phyloP scores from a whole-genome alignment of 257 asterid genomes.

The Solanum rostratum region DNA sequence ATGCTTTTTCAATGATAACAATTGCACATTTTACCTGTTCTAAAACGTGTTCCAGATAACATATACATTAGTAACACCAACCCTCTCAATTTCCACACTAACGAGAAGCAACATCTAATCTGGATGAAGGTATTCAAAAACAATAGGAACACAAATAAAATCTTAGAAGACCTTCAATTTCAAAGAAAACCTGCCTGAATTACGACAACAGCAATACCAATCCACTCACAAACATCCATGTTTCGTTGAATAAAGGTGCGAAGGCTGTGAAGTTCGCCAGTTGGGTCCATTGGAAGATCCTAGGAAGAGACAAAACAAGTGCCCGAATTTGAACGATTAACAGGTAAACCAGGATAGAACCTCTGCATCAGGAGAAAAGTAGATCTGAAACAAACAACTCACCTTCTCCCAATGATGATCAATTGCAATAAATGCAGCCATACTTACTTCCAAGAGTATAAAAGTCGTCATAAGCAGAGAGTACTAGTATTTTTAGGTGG shows the following conservation, averaged over 20 bases:
- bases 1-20: background rate
- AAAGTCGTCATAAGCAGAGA: conserved; percentile 41
- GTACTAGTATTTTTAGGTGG: conserved; percentile 33
- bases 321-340: background rate
- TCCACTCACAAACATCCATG: conserved; percentile 52
- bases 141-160: background rate
- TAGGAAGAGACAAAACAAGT: conserved; percentile 15
- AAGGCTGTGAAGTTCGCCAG: conserved; percentile 66
- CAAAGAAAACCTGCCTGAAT: conserved; percentile 55
- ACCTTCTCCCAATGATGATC: conserved; percentile 82
- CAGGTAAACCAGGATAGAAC: background rate
- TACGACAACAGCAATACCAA: conserved; percentile 45
- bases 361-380: background rate
- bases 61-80: background rate
- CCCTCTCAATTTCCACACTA: background rate
- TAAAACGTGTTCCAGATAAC: background rate
- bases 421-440: conserved; percentile 60
- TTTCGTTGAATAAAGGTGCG: conserved; percentile 44
- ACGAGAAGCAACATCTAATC: background rate
- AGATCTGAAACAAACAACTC: conserved; percentile 1
- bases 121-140: background rate
- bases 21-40: background rate
- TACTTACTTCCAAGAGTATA: conserved; percentile 46
- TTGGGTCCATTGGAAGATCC: conserved; percentile 78
- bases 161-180: conserved; percentile 1